phyloP scores from a whole-genome alignment of 129 eudicot species.

The Arctium lappa region DNA sequence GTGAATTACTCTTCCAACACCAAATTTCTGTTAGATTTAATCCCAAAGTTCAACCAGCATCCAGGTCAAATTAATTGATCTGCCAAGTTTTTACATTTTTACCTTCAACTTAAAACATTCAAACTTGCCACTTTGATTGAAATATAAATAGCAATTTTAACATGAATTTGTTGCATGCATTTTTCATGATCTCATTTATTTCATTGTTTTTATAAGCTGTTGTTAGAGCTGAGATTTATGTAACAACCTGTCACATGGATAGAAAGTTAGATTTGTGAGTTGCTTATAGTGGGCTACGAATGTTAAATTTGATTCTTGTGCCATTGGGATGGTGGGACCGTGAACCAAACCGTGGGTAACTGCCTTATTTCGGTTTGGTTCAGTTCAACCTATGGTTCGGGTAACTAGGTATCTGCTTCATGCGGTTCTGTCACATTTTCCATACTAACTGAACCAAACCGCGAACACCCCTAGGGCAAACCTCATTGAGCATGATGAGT shows the following conservation, averaged over 20 bases:
- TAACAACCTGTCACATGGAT: not conserved
- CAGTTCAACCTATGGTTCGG: no score
- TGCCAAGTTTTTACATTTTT: not conserved
- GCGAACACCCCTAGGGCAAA: no score
- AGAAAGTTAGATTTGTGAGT: not conserved
- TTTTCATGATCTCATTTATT: not conserved
- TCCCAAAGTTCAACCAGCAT: slow-evolving; percentile 31
- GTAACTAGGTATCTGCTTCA: no score
- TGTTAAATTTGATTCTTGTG: not conserved
- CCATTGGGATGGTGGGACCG: not conserved
- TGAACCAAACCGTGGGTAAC: no score
- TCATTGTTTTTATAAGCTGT: not conserved
- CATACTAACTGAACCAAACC: no score
- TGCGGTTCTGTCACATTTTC: no score
- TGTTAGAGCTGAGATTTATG: not conserved
- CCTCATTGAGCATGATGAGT: not conserved
- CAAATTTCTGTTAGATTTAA: slow-evolving; percentile 52
- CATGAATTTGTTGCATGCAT: not conserved
- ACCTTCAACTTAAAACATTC: not conserved
- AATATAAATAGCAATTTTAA: not conserved
- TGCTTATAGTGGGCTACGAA: not conserved
- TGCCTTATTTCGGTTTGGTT: no score
- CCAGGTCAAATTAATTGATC: slow-evolving; percentile 20
- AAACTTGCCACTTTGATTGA: not conserved
- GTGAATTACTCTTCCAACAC: slow-evolving; percentile 56